Evolutionary conservation across 345 rosid species (phyloP).

Genomic region (Arabidopsis arenosa): DNA sequence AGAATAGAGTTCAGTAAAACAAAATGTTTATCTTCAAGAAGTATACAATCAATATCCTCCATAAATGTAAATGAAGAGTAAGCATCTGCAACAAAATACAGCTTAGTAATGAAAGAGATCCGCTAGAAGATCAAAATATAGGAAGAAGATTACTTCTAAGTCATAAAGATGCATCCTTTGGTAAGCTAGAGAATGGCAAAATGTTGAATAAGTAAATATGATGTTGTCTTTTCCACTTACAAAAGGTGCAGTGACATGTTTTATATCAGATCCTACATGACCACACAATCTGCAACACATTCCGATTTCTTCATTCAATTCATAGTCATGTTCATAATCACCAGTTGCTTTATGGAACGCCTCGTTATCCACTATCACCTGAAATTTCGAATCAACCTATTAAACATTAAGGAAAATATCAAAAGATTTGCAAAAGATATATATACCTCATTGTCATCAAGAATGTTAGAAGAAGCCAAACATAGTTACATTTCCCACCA

Average conservation of each 20-base stretch:
- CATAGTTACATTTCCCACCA: slow-evolving; percentile 91
- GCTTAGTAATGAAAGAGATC: no score
- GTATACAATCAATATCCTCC: not conserved
- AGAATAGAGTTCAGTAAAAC: slow-evolving; percentile 22
- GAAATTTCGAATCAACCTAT: slow-evolving; percentile 35
- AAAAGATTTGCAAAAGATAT: not conserved
- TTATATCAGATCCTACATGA: slow-evolving; percentile 71
- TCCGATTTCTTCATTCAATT: slow-evolving; percentile 78
- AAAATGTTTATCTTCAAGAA: not conserved
- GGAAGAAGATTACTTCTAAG: slow-evolving; percentile 13
- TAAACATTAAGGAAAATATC: not conserved
- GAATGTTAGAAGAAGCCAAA: slow-evolving; percentile 73
- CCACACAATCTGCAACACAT: slow-evolving; percentile 71
- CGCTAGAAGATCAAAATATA: no score
- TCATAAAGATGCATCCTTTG: not conserved
- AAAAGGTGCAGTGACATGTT: slow-evolving; percentile 73
- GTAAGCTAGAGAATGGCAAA: no score
- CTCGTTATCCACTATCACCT: slow-evolving; percentile 55
- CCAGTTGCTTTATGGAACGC: slow-evolving; percentile 48
- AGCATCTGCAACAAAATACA: no score
- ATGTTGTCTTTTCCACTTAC: slow-evolving; percentile 57
- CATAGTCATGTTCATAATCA: slow-evolving; percentile 65
- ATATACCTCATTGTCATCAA: slow-evolving; percentile 76
- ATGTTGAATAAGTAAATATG: no score
- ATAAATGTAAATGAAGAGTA: not conserved